phyloP scores from a whole-genome alignment of 164 flowering plant genomes.

The Stephania cephalantha region DNA sequence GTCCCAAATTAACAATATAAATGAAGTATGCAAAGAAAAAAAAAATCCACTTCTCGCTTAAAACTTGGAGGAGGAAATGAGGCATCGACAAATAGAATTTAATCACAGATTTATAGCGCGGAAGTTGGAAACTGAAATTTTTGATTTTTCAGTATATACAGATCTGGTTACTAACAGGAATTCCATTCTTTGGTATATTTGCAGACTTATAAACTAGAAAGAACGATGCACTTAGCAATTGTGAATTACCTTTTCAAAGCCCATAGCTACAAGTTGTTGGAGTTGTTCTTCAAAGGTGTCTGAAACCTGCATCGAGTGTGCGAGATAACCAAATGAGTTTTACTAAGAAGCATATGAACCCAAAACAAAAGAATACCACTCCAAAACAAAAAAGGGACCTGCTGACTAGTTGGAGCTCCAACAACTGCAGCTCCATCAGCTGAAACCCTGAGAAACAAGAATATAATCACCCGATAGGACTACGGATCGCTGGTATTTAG shows the following conservation, averaged over 20 bases:
- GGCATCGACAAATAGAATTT: too few relatives aligned
- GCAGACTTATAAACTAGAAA: neutral
- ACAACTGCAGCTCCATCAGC: conserved; percentile 24
- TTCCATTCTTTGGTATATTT: too few relatives aligned
- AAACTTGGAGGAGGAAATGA: too few relatives aligned
- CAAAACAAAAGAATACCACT: neutral
- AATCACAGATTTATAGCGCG: too few relatives aligned
- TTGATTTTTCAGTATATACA: too few relatives aligned
- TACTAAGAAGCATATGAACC: neutral
- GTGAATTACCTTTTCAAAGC: conserved; percentile 74
- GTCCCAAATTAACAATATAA: too few relatives aligned
- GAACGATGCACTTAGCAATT: neutral
- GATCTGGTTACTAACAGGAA: too few relatives aligned
- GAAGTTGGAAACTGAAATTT: too few relatives aligned
- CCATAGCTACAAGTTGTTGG: conserved; percentile 81
- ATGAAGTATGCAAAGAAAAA: too few relatives aligned
- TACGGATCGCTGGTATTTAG: neutral
- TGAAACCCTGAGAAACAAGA: conserved; percentile 33
- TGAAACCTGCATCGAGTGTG: conserved; percentile 32
- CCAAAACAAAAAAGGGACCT: conserved; percentile 29
- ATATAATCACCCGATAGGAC: neutral
- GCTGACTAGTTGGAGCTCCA: conserved; percentile 22
- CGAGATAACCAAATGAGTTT: conserved; percentile 9
- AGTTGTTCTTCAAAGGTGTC: conserved; percentile 54
- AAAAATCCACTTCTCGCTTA: too few relatives aligned